A percentile compares a stretch with the other conserved stretches of the same genome.
Conservation (phyloP, 1,139 yeast genomes). For the Taphrina deformans region DNA sequence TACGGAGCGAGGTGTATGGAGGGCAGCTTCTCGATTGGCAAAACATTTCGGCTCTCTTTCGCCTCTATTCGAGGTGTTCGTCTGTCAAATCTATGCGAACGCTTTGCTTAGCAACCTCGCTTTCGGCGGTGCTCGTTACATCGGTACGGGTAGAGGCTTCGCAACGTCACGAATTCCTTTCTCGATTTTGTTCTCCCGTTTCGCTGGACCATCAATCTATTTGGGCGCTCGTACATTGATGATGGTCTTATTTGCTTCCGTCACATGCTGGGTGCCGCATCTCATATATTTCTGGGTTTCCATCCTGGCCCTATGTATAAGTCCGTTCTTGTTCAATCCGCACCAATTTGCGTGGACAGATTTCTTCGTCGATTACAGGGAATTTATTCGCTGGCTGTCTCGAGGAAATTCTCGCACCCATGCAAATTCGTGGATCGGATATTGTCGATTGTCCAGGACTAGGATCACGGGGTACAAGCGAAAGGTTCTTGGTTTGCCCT, state of each 20-base stretch:
- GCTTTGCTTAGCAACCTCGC: conserved; percentile 88
- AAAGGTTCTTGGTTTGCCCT: conserved; percentile 55
- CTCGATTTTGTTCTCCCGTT: conserved; percentile 90
- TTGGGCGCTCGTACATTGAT: conserved; percentile 91
- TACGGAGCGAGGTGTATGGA: conserved; percentile 97
- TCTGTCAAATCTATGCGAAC: conserved; percentile 94
- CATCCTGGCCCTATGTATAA: conserved; percentile 79
- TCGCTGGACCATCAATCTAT: conserved; percentile 95
- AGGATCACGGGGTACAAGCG: conserved; percentile 98
- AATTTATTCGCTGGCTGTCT: conserved; percentile 95
- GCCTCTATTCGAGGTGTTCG: conserved; percentile 97
- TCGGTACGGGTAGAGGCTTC: conserved; percentile 98
- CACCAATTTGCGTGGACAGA: conserved; percentile 99
- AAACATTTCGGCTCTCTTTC: conserved; percentile 89
- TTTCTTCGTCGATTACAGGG: conserved; percentile 97
- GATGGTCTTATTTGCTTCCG: conserved; percentile 87
- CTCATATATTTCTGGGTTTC: conserved; percentile 99
- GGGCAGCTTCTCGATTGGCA: conserved; percentile 84
- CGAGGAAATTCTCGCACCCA: conserved; percentile 99
- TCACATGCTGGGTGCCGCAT: conserved; percentile 96
- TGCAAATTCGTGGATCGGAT: conserved; percentile 99
- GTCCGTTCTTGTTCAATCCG: conserved; percentile 96
- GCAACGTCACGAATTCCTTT: conserved; percentile 98
- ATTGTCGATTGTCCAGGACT: conserved; percentile 90
- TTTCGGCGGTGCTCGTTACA: conserved; percentile 99